Evolutionary conservation across 1,139 yeast genomes (phyloP), one percentile per base, ranked within the genome.

Genomic region (Candida pseudoviswanathii): DNA sequence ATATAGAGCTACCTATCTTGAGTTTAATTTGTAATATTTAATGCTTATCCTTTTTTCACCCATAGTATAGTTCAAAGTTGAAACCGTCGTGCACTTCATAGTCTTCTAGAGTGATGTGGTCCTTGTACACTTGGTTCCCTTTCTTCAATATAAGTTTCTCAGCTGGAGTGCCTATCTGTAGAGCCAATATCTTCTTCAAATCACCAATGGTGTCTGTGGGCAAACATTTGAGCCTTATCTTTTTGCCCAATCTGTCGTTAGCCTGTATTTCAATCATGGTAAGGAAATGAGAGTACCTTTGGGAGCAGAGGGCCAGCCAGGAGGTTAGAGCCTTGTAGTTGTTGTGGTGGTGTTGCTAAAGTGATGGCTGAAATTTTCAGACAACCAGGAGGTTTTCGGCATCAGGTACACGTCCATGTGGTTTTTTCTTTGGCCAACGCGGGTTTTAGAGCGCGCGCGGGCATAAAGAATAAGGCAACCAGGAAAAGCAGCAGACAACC

Each of bases 21-120:
- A 9, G 9, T 27, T 34, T 22, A 46, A 39, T 49, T 46, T 46
- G 45, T 49, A 47, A 41, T 46, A 46, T 42, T 34, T 16, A 16
- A 21, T 30, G 16, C 41, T 8, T n/a, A 32, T 52, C 9, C 9
- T 27, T 27, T 27, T 6, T 27, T 27, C 52, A 85, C 24, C 82
- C 73, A 62, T 87, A 87, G 60, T 89, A 94, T 62, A 94, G 70
- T 66, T 94, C 99, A 58, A 94, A 71, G 64, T 86, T 89, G 58
- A 88, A 86, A 22, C 96, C 96, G 65, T 91, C 87, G 62, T 91
- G 96, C 11, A 94, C 83, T 66, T 94, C 99, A 64, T 95, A 94
- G 65, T 94, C 99, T 25, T 87, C 96, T 47, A 94, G 73, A 0
- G 92, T 78, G 51, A 94, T 92, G 62, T 91, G 98, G 61, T 94